A percentile compares a stretch with the other conserved stretches of the same genome.
phyloP scores from a whole-genome alignment of 257 asterid genomes.

The Solanum lycopersicoides region DNA sequence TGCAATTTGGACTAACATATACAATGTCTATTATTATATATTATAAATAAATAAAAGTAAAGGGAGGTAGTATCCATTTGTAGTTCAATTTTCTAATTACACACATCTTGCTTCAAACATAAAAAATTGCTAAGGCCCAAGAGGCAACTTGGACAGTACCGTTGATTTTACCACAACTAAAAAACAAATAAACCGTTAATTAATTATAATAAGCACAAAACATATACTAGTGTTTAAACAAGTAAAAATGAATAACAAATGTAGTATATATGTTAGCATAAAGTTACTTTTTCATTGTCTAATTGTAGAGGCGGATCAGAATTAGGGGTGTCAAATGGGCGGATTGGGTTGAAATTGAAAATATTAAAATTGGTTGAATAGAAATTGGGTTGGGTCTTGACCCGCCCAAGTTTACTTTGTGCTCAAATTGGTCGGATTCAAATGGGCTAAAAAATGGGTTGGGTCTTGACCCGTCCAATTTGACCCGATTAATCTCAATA shows the following conservation, averaged over 20 bases:
- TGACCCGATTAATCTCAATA: too few species aligned
- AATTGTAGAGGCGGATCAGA: not conserved
- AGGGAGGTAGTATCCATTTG: not conserved
- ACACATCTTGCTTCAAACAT: not conserved
- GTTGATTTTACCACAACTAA: not conserved
- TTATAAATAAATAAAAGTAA: too few species aligned
- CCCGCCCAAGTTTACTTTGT: too few species aligned
- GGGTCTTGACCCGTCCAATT: too few species aligned
- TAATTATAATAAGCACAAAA: not conserved
- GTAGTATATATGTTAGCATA: not conserved
- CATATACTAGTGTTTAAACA: not conserved
- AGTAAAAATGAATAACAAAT: not conserved
- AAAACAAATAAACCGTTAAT: not conserved
- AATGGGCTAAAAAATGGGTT: too few species aligned
- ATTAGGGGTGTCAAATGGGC: too few species aligned
- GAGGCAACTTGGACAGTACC: not conserved
- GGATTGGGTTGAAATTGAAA: too few species aligned
- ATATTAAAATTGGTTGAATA: too few species aligned
- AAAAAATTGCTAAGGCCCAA: not conserved
- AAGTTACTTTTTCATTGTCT: not conserved
- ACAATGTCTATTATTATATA: not conserved
- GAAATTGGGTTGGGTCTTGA: too few species aligned
- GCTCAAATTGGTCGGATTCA: too few species aligned
- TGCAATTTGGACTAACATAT: too few species aligned
- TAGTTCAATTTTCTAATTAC: too few species aligned